Conservation (phyloP, 345 rosid species). For the Eucalyptus cladocalyx region DNA sequence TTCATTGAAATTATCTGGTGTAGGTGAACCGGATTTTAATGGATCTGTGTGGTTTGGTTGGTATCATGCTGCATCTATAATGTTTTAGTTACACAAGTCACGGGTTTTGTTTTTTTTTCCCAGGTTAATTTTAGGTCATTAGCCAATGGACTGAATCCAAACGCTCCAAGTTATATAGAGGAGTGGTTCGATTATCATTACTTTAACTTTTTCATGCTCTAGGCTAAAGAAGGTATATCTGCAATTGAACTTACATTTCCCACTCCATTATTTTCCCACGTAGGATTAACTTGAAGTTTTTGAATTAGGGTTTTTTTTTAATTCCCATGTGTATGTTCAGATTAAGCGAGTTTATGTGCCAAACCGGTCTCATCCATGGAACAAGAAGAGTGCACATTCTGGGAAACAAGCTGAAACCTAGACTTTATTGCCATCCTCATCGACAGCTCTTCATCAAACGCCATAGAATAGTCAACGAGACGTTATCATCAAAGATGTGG, state of each 20-base stretch:
- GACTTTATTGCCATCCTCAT: background rate
- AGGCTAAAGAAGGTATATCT: background rate
- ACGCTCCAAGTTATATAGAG: background rate
- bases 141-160: background rate
- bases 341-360: background rate
- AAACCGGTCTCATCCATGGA: background rate
- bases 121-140: background rate
- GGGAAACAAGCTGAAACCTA: background rate
- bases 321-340: background rate
- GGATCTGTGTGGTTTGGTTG: background rate
- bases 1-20: background rate
- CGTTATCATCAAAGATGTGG: background rate
- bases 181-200: background rate
- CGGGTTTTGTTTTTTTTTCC: background rate
- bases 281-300: background rate
- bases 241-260: background rate
- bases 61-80: background rate
- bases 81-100: background rate
- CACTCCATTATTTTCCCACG: background rate
- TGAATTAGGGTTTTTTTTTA: background rate
- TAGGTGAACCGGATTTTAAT: background rate
- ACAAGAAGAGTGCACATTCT: background rate
- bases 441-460: background rate
- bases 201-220: background rate
- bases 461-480: background rate